Conservation (phyloP, 2,329 filamentous ascomycete species). For the Shiraia sp. region DNA sequence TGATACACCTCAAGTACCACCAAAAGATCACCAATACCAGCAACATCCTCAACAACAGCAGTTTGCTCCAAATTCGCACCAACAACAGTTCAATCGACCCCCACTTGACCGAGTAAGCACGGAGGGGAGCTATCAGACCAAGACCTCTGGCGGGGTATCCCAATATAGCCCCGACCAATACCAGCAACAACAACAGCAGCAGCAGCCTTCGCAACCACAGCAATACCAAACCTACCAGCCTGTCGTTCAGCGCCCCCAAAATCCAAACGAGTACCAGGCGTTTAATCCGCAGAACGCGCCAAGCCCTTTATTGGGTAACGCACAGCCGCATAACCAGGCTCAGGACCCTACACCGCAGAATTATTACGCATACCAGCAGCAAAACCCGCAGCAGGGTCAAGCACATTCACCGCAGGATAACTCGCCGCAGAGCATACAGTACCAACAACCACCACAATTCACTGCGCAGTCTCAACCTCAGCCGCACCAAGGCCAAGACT, state of each 20-base stretch:
- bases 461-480: constrained; percentile 30
- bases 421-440: constrained; percentile 28
- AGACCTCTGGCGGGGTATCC: constrained; percentile 40
- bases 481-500: constrained; percentile 38
- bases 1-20: constrained; percentile 38
- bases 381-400: constrained; percentile 26
- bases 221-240: constrained; percentile 40
- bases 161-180: constrained; percentile 46
- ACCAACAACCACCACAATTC: constrained; percentile 27
- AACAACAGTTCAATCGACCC: constrained; percentile 40
- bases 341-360: constrained; percentile 32
- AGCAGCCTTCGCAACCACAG: constrained; percentile 22
- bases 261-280: constrained; percentile 35
- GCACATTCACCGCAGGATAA: constrained; percentile 31
- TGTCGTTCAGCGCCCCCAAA: constrained; percentile 23
- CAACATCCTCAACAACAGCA: constrained; percentile 26
- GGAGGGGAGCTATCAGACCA: constrained; percentile 43
- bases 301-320: constrained; percentile 33
- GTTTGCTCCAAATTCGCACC: constrained; percentile 33
- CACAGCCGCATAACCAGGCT: constrained; percentile 34
- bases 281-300: constrained; percentile 37
- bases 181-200: constrained; percentile 30
- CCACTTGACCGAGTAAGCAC: constrained; percentile 46
- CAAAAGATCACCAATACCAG: constrained; percentile 40
- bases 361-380: constrained; percentile 36